Base-by-base conservation (phyloP, 108 stramenopile species). In the Cyclotella cryptica region DNA sequence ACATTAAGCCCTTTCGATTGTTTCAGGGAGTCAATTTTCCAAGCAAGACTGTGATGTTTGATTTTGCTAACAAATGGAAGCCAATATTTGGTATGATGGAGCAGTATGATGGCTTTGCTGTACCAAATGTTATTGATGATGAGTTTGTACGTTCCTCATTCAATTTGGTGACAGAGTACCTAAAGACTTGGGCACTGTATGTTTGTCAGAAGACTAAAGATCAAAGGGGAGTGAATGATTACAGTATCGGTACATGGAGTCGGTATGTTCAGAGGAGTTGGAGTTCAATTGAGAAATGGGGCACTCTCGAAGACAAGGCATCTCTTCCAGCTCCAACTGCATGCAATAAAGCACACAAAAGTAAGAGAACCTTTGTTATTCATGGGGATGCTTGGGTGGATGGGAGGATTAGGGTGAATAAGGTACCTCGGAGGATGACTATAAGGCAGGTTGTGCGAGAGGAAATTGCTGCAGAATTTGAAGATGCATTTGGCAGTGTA, bases 181-280 rank as follows among this genome's bases (percentile, higher is more conserved):
- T 61, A 0, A 61, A 61, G 35, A 39, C 60, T 35, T 1, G 8
- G 4, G 60, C 35, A 7, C 10, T 8, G 12, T 61, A 61, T 35
- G 14, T 61, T 61, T 61, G 60, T 29, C 3, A 0, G 60, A 61
- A 39, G 60, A 30, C 60, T 6, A 57, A 57, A 26, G 55, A 57
- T 57, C 22, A 57, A 21, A 57, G 55, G 24, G 55, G 1, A 1
- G 22, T 57, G 24, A 26, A 12, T 24, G 12, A 21, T 1, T 26
- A 24, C 12, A 24, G 22, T 24, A 57, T 57, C 24, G 21, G 22
- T 1, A 24, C 55, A 4, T 57, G 55, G 55, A 24, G 22, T 24
- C 19, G 24, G 55, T 24, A 57, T 24, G n/a, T 19, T 26, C 22
- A 21, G 12, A 57, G 55, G 21, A 57, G 55, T 24, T 12, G 55